A percentile compares a stretch with the other conserved stretches of the same genome.
phyloP scores from a whole-genome alignment of 2,329 filamentous ascomycete species.

The Phaeosphaeria sp. region DNA sequence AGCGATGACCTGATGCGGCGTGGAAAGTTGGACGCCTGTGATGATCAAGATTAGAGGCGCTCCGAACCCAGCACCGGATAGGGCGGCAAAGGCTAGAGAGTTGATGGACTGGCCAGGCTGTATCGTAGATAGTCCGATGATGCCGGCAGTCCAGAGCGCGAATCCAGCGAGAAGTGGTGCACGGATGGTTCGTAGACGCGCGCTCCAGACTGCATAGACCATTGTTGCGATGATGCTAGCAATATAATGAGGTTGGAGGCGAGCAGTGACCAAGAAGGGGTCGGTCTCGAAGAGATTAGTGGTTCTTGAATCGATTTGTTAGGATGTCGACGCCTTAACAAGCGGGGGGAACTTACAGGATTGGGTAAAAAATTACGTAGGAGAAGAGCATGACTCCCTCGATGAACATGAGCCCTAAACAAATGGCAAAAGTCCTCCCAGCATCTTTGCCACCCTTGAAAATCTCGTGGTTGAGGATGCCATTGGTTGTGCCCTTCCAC shows the following conservation, averaged over 20 bases:
- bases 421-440: not conserved
- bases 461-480: not conserved
- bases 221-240: not conserved
- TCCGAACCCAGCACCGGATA: not conserved
- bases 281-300: not conserved
- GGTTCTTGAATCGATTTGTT: not conserved
- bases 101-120: not conserved
- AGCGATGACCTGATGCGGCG: not conserved
- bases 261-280: not conserved
- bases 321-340: not conserved
- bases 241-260: not conserved
- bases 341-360: not conserved
- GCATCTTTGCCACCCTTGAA: not conserved
- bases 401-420: not conserved
- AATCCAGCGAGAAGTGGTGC: not conserved
- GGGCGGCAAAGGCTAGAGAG: not conserved
- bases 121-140: not conserved
- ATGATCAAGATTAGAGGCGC: not conserved
- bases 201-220: not conserved
- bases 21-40: not conserved
- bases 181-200: not conserved
- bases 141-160: not conserved
- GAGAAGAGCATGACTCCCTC: not conserved
- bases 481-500: not conserved
- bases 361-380: not conserved